These are phyloP conservation scores for Xylaria sp. DNA, from an alignment of 2,329 filamentous ascomycete species.

Conservation along the genomic window DNA sequence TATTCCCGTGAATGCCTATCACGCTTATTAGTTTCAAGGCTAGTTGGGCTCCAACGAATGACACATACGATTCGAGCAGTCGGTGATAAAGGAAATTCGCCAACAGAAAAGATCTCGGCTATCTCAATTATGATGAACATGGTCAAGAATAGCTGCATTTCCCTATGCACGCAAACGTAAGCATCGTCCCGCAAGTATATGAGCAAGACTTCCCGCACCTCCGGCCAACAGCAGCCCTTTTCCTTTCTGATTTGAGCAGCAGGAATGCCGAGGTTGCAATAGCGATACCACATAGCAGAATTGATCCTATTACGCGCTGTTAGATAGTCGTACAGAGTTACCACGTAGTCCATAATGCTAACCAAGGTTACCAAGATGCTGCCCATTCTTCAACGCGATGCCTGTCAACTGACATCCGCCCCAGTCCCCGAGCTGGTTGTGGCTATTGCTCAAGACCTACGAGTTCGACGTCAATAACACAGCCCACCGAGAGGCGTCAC, in stretches of 20 bases:
- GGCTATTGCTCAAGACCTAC: constrained; percentile 72
- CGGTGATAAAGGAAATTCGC: constrained; percentile 81
- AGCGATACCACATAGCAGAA: constrained; percentile 81
- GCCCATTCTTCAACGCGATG: constrained; percentile 74
- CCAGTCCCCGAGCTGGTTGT: constrained; percentile 70
- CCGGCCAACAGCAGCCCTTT: constrained; percentile 92
- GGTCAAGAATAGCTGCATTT: constrained; percentile 94
- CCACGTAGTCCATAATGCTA: constrained; percentile 49
- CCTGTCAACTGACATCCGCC: constrained; percentile 80
- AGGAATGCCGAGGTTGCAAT: constrained; percentile 76
- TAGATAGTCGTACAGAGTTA: constrained; percentile 33
- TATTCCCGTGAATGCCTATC: constrained; percentile 84
- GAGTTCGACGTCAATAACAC: constrained; percentile 34
- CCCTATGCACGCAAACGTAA: constrained; percentile 64
- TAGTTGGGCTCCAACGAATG: not conserved
- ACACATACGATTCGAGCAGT: constrained; percentile 76
- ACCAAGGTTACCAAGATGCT: constrained; percentile 85
- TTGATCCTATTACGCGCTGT: constrained; percentile 72
- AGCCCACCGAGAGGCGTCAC: constrained; percentile 7
- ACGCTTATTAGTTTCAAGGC: constrained; percentile 35
- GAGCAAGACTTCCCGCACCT: constrained; percentile 66
- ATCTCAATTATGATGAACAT: constrained; percentile 89
- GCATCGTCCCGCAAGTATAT: constrained; percentile 31
- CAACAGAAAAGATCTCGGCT: constrained; percentile 96
- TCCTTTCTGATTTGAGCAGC: constrained; percentile 83